Conservation (phyloP, 192 early-diverging fungal species). For the Allomyces macrogynus region DNA sequence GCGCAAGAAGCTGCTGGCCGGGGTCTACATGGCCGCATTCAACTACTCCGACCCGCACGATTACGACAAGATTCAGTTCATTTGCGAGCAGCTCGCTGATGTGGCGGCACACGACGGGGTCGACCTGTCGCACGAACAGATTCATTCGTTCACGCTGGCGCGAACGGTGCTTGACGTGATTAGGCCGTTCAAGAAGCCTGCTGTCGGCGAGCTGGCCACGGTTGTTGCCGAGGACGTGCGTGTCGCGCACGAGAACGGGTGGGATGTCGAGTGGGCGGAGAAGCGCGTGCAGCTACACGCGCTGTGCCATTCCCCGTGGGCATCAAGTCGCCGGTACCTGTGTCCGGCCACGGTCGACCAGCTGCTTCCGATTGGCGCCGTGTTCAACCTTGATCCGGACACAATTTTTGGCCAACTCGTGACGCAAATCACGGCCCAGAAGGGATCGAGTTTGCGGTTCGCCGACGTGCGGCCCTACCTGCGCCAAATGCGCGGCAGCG, state of each 20-base stretch:
- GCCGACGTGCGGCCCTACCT: not conserved
- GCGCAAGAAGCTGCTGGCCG: not conserved
- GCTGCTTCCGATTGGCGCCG: not conserved
- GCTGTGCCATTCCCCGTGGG: not conserved
- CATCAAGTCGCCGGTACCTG: too few species aligned
- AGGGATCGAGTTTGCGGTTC: not conserved
- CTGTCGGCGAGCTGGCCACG: not conserved
- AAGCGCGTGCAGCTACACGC: not conserved
- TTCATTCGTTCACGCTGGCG: not conserved
- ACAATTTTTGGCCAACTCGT: not conserved
- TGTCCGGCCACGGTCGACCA: not conserved
- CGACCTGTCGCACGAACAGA: not conserved
- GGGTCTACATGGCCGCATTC: not conserved
- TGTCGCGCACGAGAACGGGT: not conserved
- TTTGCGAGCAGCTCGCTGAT: not conserved
- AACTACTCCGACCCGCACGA: not conserved
- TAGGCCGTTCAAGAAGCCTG: not conserved
- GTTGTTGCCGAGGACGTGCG: not conserved
- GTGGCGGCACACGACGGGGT: not conserved
- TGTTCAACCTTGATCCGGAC: not conserved
- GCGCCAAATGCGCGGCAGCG: not conserved
- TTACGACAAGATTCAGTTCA: not conserved
- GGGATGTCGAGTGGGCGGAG: not conserved
- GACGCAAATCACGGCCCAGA: not conserved
- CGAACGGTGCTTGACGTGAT: not conserved